A percentile compares a stretch with the other conserved stretches of the same genome.
phyloP scores from a whole-genome alignment of 2,329 filamentous ascomycete genomes.

The Rhytidhysteron rufulum region DNA sequence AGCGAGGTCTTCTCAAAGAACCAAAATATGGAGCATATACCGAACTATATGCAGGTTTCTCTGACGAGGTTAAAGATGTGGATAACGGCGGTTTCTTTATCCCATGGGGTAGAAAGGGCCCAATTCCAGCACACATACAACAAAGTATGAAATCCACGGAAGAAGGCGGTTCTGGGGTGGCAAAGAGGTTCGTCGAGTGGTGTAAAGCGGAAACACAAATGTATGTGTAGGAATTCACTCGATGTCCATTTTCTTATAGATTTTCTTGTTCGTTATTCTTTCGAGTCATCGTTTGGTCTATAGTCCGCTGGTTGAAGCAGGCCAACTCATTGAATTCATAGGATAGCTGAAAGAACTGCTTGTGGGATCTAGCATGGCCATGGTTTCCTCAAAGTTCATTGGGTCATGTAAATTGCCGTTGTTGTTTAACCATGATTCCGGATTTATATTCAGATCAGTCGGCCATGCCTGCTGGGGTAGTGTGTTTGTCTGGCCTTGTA shows the following conservation, averaged over 20 bases:
- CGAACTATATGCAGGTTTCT: conserved; percentile 16
- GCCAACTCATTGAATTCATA: too few relatives aligned
- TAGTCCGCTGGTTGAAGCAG: too few relatives aligned
- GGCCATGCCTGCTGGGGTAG: neutral
- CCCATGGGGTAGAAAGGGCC: conserved; percentile 18
- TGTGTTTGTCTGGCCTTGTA: neutral
- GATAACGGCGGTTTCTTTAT: conserved; percentile 13
- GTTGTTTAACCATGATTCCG: neutral
- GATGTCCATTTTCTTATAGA: too few relatives aligned
- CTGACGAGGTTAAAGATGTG: conserved; percentile 7
- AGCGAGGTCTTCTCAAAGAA: conserved; percentile 8
- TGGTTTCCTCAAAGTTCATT: neutral
- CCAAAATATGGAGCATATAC: conserved; percentile 15
- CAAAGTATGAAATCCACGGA: neutral
- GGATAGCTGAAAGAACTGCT: too few relatives aligned
- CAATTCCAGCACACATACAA: conserved; percentile 9
- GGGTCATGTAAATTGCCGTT: neutral
- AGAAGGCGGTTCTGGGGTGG: conserved; percentile 1
- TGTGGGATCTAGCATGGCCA: too few relatives aligned
- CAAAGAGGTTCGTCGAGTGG: conserved; percentile 1
- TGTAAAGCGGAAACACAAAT: conserved; percentile 1
- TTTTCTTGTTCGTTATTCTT: too few relatives aligned
- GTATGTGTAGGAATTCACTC: neutral
- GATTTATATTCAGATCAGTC: neutral
- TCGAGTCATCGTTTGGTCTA: too few relatives aligned